Evolutionary conservation across 106 monocot genomes (phyloP).

Genomic region (Allium fistulosum): DNA sequence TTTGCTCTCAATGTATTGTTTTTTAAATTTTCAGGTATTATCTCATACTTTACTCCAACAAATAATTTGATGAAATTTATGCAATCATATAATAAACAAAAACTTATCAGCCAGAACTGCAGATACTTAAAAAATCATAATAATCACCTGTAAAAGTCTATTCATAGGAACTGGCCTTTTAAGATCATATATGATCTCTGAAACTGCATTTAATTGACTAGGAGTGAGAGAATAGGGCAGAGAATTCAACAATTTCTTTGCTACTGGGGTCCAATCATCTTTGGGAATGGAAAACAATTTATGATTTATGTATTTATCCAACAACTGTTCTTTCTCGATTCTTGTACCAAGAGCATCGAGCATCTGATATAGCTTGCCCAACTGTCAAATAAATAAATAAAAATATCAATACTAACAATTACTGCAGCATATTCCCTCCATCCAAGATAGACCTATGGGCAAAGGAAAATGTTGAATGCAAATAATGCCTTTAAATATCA

Average conservation of each 20-base stretch:
- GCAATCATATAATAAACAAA: background rate
- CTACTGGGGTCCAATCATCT: slow-evolving; percentile 65
- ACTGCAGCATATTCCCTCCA: too few relatives aligned
- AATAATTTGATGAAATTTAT: too few relatives aligned
- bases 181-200: slow-evolving; percentile 97
- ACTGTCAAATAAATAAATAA: slow-evolving; percentile 21
- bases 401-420: too few relatives aligned
- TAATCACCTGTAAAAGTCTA: slow-evolving; percentile 80
- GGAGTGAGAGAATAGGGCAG: slow-evolving; percentile 89
- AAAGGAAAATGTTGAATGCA: too few relatives aligned
- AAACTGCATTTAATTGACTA: slow-evolving; percentile 82
- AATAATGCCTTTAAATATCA: too few relatives aligned
- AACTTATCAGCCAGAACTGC: background rate
- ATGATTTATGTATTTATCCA: slow-evolving; percentile 61
- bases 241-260: slow-evolving; percentile 56
- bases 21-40: too few relatives aligned
- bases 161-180: slow-evolving; percentile 92
- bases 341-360: slow-evolving; percentile 69
- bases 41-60: too few relatives aligned
- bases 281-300: slow-evolving; percentile 33
- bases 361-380: slow-evolving; percentile 94
- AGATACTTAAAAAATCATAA: background rate
- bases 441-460: too few relatives aligned
- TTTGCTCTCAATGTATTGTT: too few relatives aligned
- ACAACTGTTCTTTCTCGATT: slow-evolving; percentile 66